Percentiles rank a stretch among this genome's conserved stretches.
Conservation (phyloP, 495 filamentous ascomycete species). For the Podospora tetraspora region DNA sequence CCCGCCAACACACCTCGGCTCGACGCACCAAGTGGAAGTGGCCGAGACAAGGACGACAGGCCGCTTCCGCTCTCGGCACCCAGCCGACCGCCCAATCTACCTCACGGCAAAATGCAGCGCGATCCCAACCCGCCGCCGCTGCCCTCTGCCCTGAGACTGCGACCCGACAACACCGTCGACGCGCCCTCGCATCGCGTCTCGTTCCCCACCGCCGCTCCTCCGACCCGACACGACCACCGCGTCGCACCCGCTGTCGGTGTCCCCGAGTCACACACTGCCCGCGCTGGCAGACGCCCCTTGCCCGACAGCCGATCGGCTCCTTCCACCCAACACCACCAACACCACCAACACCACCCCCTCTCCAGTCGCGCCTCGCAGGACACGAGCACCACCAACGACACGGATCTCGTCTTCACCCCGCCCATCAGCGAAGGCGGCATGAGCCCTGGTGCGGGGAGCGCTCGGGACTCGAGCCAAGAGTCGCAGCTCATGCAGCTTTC, state of each 20-base stretch:
- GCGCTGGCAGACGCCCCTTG: slow-evolving; percentile 3
- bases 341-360: slow-evolving; percentile 25
- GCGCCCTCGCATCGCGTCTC: slow-evolving; percentile 17
- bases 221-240: slow-evolving; percentile 19
- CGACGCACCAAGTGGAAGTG: slow-evolving; percentile 24
- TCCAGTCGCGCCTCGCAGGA: slow-evolving; percentile 42
- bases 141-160: slow-evolving; percentile 6
- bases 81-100: slow-evolving; percentile 7
- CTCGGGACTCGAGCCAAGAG: slow-evolving; percentile 39
- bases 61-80: slow-evolving; percentile 16
- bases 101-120: slow-evolving; percentile 13
- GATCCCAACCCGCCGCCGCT: slow-evolving; percentile 6
- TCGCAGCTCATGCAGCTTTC: slow-evolving; percentile 50
- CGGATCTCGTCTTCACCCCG: slow-evolving; percentile 43
- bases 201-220: slow-evolving; percentile 8
- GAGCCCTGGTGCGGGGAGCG: slow-evolving; percentile 33
- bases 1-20: slow-evolving; percentile 23
- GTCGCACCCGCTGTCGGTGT: not conserved
- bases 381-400: slow-evolving; percentile 38
- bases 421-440: slow-evolving; percentile 40
- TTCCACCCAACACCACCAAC: slow-evolving; percentile 18
- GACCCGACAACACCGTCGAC: slow-evolving; percentile 12
- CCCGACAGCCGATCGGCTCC: not conserved
- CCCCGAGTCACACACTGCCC: slow-evolving; percentile 12
- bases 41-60: slow-evolving; percentile 25